These are phyloP conservation scores for Micromonas pusilla DNA, from an alignment of 139 green algal species.

Conservation along the genomic window DNA sequence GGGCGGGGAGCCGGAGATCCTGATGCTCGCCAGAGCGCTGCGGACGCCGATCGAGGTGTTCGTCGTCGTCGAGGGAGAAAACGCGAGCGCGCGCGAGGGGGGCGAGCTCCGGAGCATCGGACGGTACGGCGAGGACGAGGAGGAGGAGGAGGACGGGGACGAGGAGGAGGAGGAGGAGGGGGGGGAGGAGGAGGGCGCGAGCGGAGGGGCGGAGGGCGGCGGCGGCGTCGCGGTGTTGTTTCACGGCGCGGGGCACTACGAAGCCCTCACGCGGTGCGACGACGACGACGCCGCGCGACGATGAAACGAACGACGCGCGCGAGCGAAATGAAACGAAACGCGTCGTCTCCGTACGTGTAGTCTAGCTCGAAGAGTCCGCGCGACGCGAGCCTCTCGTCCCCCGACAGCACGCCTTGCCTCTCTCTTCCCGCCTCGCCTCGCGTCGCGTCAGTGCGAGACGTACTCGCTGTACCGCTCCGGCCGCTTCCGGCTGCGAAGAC, in stretches of 20 bases:
- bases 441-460: neutral
- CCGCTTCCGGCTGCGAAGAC: neutral
- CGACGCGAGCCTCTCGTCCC: too few relatives aligned
- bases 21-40: constrained; percentile 40
- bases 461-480: neutral
- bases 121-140: neutral
- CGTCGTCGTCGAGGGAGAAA: neutral
- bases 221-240: constrained; percentile 3
- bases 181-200: too few relatives aligned
- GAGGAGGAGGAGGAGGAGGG: neutral
- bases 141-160: neutral
- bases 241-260: constrained; percentile 19
- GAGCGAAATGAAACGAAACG: too few relatives aligned
- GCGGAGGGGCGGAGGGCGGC: too few relatives aligned
- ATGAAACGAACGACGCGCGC: too few relatives aligned
- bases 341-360: too few relatives aligned
- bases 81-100: neutral
- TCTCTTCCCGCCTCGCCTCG: neutral
- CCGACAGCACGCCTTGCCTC: too few relatives aligned
- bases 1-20: constrained; percentile 45
- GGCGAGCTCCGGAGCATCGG: neutral
- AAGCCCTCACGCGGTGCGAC: constrained; percentile 1
- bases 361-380: too few relatives aligned
- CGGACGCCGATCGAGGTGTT: neutral
- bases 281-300: neutral